A percentile compares a stretch with the other conserved stretches of the same genome.
phyloP scores from a whole-genome alignment of 2,329 filamentous ascomycete species.

The Phyllosticta citribraziliensis region DNA sequence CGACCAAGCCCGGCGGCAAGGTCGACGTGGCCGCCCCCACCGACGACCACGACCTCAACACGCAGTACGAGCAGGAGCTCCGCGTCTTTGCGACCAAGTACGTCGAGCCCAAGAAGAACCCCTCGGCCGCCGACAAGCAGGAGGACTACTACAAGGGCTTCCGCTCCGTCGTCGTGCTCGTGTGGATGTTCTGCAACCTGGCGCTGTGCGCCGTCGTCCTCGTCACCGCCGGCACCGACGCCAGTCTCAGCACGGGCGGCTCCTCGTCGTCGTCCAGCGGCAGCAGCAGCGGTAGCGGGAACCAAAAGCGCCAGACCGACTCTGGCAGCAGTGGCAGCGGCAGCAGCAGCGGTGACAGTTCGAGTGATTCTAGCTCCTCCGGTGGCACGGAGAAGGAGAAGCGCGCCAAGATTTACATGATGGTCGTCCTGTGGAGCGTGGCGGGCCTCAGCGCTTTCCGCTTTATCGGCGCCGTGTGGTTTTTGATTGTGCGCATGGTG shows the following conservation, averaged over 20 bases:
- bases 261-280: background rate
- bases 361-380: conserved; percentile 18
- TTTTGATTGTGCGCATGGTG: conserved; percentile 55
- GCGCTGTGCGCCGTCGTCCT: conserved; percentile 78
- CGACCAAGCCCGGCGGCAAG: conserved; percentile 87
- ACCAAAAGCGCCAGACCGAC: background rate
- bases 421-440: conserved; percentile 80
- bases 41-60: conserved; percentile 89
- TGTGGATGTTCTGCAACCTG: conserved; percentile 97
- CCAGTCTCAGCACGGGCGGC: conserved; percentile 27
- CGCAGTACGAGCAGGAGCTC: conserved; percentile 84
- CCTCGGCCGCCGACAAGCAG: conserved; percentile 64
- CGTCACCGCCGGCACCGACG: conserved; percentile 70
- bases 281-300: background rate
- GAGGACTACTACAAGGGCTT: conserved; percentile 99
- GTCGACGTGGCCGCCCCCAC: conserved; percentile 79
- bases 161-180: conserved; percentile 78
- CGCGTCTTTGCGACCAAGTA: conserved; percentile 64
- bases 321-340: background rate
- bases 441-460: conserved; percentile 76
- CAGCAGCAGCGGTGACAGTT: background rate
- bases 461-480: conserved; percentile 83
- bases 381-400: conserved; percentile 34
- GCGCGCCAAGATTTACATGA: conserved; percentile 73
- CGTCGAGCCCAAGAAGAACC: conserved; percentile 57